Evolutionary conservation across 2,329 filamentous ascomycete genomes (phyloP), one percentile per base, ranked within the genome.

Genomic region (Beauveria caledonica): DNA sequence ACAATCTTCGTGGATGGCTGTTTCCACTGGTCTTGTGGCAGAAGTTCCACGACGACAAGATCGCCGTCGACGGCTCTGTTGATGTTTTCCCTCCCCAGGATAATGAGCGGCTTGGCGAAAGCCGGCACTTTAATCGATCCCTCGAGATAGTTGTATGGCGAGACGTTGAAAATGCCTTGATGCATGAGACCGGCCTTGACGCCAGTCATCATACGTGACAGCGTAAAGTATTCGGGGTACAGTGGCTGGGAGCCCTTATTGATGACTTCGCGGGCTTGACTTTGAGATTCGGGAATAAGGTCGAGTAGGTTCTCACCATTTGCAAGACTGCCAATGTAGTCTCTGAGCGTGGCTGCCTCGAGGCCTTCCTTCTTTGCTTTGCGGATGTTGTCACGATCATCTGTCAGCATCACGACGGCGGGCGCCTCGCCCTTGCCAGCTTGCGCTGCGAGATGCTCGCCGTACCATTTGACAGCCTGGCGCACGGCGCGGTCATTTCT

Each of bases 1-100:
- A 99, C 87, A 52, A 99, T 93, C 72, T 96, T 96, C 4, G 90
- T 93, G 2, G 93, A 97, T 1, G 94, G 92, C 50, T 89, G 87
- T 74, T 97, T 97, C 94, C 94, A 99, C 72, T 97, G 93, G 60
- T 96, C 91, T 72, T 92, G 89, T 0, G 94, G 92, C 2, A 99
- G 78, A 3, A 99, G 84, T 73, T 99, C 92, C 15, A 99, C 88
- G 3, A 97, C 92, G 1, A 97, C 92, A 11, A 94, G 78, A 73
- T 99, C 94, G 23, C 93, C 93, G 62, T 94, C 90, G 21, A 99
- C 87, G 25, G 93, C 86, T 66, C 94, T 85, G 74, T 97, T 99
- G 78, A 96, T 97, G 74, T 95, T 97, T 69, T 99, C 94, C 63
- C 94, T 84, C 13, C 94, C 94, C 17, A 97, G 81, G 51, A 99